Base-by-base conservation (phyloP, 768 basidiomycete genomes). In the Lyophyllum atratum region DNA sequence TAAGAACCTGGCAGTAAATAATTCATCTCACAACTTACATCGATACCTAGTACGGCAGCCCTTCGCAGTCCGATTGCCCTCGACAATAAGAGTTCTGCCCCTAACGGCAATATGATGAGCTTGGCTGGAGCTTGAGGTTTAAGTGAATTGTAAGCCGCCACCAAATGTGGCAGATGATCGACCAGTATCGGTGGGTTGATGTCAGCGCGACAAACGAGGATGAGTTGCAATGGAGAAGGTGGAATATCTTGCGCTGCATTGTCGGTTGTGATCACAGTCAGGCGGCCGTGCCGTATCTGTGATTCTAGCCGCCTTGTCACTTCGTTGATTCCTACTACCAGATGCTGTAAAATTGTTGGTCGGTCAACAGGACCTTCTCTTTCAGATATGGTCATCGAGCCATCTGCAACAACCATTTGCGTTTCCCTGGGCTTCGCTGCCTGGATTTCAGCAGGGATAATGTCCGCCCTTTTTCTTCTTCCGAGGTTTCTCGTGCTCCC, bases 181-280 rank as follows among this genome's bases (percentile, higher is more conserved):
- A 93, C 76, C 49, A 93, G 73, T 17, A 85, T 72, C 9, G 85
- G 78, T 11, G 92, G 90, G 66, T 93, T 83, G 55, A 93, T 72
- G 64, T 94, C 93, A 29, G 82, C 83, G 42, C 80, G 78, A 68
- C 92, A 95, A 33, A 85, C 87, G 57, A 93, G 81, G 25, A 95
- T 74, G 46, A 79, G 60, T 63, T 70, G 74, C 43, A 82, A 60
- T 33, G 64, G 66, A 49, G 49, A 55, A 25, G 60, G 48, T 44
- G 62, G 46, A 15, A 62, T 50, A 25, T 54, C 45, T 29, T 54
- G 52, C 26, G 55, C 25, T 37, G 61, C 49, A 31, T 59, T 55
- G 28, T 59, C 49, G 15, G 59, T 39, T 42, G 64, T 69, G 67
- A 71, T 58, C 29, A 61, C 60, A 50, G 62, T 69, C 54, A 58